Conservation (phyloP, 75 land plant genomes). For the Ceratopteris richardii region DNA sequence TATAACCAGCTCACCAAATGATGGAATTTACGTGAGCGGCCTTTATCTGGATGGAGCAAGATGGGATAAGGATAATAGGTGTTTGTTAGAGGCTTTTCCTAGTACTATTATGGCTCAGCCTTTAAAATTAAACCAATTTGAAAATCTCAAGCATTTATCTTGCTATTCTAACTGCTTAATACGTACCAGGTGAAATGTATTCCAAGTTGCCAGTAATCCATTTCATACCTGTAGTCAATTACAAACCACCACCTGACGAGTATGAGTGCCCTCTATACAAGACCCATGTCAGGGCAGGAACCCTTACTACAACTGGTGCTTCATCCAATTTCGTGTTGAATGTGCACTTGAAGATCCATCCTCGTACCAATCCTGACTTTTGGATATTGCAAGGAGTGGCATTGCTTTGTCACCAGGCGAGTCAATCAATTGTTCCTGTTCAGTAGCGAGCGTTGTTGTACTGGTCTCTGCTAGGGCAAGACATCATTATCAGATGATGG, state of each 20-base stretch:
- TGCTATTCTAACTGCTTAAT: neutral
- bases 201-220: constrained; percentile 21
- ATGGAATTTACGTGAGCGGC: constrained; percentile 24
- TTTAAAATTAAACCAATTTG: neutral
- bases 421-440: too few species aligned
- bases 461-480: too few species aligned
- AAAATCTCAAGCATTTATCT: neutral
- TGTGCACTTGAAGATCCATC: constrained; percentile 19
- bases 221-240: constrained; percentile 24
- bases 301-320: constrained; percentile 27
- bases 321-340: constrained; percentile 33
- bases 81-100: constrained; percentile 21
- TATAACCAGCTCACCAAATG: constrained; percentile 9
- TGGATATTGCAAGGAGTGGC: constrained; percentile 33
- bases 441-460: too few species aligned
- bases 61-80: constrained; percentile 16
- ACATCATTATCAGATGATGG: too few species aligned
- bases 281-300: constrained; percentile 30
- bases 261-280: constrained; percentile 33
- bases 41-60: constrained; percentile 29
- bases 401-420: constrained; percentile 20
- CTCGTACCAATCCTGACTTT: constrained; percentile 26
- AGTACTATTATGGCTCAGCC: neutral
- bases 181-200: constrained; percentile 21
- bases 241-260: constrained; percentile 19